Base-by-base conservation (phyloP, 2,329 filamentous ascomycete species). In the Xylariaceae sp. region DNA sequence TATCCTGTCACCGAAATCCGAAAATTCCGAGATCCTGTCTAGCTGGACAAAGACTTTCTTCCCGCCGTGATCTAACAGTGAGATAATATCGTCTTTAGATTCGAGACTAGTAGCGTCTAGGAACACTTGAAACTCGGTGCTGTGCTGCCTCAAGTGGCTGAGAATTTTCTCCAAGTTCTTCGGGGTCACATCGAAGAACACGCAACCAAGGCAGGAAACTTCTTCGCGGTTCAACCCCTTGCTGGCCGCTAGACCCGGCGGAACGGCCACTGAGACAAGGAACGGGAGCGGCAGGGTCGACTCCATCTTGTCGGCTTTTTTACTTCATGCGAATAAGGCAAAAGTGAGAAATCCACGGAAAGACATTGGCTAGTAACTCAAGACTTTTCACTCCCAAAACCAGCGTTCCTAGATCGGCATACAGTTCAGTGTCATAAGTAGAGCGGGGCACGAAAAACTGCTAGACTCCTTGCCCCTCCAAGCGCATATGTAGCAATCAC, bases 51-150 rank as follows among this genome's bases (percentile, higher is more conserved):
- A 93, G 48, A 93, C 84, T 61, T 85, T 93, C 39, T 82, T 79
- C 6, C 89, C 89, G 45, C 93, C 93, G 49, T 82, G 79, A 62
- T 98, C 87, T 42, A 98, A 79, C 28, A 97, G 74, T 35, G 85
- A 78, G 40, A 91, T 68, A 28, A 97, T 72, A 49, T 94, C 85
- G 51, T 89, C 84, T 41, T 72, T 70, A 9, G 81, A 81, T 24
- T 77, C 64, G 30, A 97, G 73, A 17, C 68, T 67, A 4, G 86
- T 84, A 38, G 83, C 89, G 55, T 95, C 88, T 51, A 95, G 78
- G 62, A 86, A 89, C 50, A 87, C 78, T 51, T 75, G 70, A 49
- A 77, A 74, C 26, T 74, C 71, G 42, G 70, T 64, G 47, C 67
- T 72, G 54, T 76, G 69, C 43, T 68, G 67, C 22, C 64, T 62